Conservation (phyloP, 805 yeast genomes). For the Metschnikowia lochheadii region DNA sequence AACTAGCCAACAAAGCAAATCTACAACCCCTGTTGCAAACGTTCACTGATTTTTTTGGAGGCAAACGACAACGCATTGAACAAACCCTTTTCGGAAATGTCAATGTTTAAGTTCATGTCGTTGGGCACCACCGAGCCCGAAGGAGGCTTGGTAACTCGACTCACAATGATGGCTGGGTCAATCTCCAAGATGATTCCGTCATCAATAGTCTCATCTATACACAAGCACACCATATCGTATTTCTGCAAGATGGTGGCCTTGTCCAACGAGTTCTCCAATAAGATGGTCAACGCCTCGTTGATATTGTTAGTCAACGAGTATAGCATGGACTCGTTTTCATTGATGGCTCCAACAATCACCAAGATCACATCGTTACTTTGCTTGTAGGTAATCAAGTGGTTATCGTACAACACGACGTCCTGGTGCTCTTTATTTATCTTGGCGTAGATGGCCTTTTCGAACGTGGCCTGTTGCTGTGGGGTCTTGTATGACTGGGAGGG, state of each 20-base stretch:
- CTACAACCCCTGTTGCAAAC: constrained; percentile 44
- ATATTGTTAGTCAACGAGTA: constrained; percentile 74
- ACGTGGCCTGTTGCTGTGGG: constrained; percentile 63
- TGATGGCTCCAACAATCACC: constrained; percentile 65
- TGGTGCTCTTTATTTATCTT: constrained; percentile 80
- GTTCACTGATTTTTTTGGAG: constrained; percentile 55
- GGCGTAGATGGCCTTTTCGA: constrained; percentile 65
- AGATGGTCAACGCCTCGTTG: constrained; percentile 74
- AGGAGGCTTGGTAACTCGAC: constrained; percentile 89
- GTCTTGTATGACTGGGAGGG: constrained; percentile 38
- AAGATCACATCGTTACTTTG: constrained; percentile 74
- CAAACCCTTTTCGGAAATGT: constrained; percentile 69
- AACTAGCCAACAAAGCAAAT: not conserved
- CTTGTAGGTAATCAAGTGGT: constrained; percentile 79
- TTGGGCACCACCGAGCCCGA: constrained; percentile 34
- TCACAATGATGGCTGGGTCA: constrained; percentile 79
- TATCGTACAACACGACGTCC: constrained; percentile 77
- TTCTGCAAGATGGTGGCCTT: constrained; percentile 72
- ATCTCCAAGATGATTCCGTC: constrained; percentile 91
- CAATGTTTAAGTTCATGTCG: constrained; percentile 60
- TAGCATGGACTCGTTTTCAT: constrained; percentile 82
- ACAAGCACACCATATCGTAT: constrained; percentile 80
- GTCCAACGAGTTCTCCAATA: constrained; percentile 69
- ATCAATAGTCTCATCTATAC: constrained; percentile 89
- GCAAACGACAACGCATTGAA: constrained; percentile 87